phyloP scores from a whole-genome alignment of 75 land plant species.

The Pseudotsuga menziesii region DNA sequence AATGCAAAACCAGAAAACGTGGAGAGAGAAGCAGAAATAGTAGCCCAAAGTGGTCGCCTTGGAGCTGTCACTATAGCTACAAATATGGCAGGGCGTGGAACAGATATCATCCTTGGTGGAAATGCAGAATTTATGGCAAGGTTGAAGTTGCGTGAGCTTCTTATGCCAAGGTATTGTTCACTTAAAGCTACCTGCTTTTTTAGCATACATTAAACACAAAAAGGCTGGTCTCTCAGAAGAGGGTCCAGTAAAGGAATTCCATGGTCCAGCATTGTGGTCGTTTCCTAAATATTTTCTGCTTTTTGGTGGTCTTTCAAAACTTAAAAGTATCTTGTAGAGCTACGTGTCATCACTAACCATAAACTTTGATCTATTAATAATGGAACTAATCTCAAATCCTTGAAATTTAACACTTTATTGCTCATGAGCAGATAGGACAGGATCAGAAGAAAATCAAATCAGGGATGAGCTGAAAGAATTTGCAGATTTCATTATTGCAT shows the following conservation, averaged over 20 bases:
- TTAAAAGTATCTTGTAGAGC: background rate
- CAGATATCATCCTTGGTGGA: slow-evolving; percentile 98
- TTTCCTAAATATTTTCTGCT: background rate
- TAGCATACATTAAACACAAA: background rate
- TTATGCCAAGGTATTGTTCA: slow-evolving; percentile 84
- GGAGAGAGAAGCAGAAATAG: slow-evolving; percentile 98
- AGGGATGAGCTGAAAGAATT: background rate
- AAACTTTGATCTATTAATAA: background rate
- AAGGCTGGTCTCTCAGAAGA: background rate
- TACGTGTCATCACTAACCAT: background rate
- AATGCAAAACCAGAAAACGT: slow-evolving; percentile 99
- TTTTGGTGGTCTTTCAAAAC: background rate
- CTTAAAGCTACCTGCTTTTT: background rate
- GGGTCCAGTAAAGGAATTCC: background rate
- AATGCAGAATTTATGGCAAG: slow-evolving; percentile 99
- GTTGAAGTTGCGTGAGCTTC: slow-evolving; percentile 91
- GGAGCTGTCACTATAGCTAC: slow-evolving; percentile 99
- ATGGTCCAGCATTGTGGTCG: background rate
- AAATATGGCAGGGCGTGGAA: slow-evolving; percentile 99
- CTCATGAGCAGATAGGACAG: background rate
- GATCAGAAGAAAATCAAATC: background rate
- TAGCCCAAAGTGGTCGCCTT: slow-evolving; percentile 97
- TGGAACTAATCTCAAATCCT: background rate
- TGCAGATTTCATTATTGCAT: background rate
- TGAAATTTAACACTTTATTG: background rate